Conservation (phyloP, 768 basidiomycete genomes). For the Suillus tomentosus region DNA sequence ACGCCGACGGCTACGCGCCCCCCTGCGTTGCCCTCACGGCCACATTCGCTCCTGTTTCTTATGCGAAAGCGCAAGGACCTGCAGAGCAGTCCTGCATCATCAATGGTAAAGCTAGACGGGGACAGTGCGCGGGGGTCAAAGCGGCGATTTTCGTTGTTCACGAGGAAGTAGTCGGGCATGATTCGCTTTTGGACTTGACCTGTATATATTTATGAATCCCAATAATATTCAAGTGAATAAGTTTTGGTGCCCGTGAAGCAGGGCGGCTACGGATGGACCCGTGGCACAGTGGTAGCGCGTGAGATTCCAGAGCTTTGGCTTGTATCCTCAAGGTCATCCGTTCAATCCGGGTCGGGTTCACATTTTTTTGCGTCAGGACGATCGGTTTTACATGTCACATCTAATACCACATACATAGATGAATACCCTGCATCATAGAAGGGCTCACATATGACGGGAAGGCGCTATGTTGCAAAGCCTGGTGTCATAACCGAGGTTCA, state of each 20-base stretch:
- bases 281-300: slow-evolving; percentile 43
- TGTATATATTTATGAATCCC: slow-evolving; percentile 20
- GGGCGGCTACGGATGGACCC: slow-evolving; percentile 24
- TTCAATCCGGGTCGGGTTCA: slow-evolving; percentile 49
- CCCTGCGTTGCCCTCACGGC: slow-evolving; percentile 26
- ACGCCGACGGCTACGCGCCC: slow-evolving; percentile 29
- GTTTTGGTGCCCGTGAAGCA: background rate
- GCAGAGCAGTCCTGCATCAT: slow-evolving; percentile 29
- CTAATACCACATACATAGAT: background rate
- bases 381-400: background rate
- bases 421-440: background rate
- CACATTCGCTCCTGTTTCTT: slow-evolving; percentile 33
- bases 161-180: slow-evolving; percentile 29
- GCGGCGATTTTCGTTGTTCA: slow-evolving; percentile 33
- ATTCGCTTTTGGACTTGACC: slow-evolving; percentile 14
- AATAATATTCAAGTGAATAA: background rate
- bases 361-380: slow-evolving; percentile 16
- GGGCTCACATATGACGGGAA: background rate
- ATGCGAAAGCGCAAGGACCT: slow-evolving; percentile 30
- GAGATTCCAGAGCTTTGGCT: slow-evolving; percentile 36
- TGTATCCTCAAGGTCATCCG: slow-evolving; percentile 46
- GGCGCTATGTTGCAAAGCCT: background rate
- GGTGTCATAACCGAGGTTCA: background rate
- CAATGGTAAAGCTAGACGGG: slow-evolving; percentile 23
- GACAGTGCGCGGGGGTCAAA: slow-evolving; percentile 16